Conservation (phyloP, 169 alveolate species). For the Cryptosporidium ryanae region DNA sequence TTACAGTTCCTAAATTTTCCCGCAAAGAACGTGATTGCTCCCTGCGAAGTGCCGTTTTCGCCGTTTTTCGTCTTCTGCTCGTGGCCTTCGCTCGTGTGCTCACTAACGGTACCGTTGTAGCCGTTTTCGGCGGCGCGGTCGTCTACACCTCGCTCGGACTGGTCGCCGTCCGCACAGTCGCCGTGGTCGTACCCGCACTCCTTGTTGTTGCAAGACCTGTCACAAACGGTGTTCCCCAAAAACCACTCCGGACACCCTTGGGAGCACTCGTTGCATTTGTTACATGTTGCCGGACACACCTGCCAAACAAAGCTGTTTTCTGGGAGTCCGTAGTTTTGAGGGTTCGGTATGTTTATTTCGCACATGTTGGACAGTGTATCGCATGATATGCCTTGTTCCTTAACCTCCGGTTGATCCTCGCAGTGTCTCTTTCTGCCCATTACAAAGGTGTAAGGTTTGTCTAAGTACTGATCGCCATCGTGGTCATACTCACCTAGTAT, state of each 20-base stretch:
- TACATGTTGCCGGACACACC: constrained; percentile 80
- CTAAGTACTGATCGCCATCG: too few species aligned
- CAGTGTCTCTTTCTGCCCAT: constrained; percentile 52
- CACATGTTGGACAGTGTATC: constrained; percentile 35
- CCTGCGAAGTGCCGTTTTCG: constrained; percentile 11
- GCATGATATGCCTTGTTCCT: constrained; percentile 50
- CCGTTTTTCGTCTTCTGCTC: neutral
- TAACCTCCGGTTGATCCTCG: constrained; percentile 59
- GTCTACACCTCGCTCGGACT: neutral
- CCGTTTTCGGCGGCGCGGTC: neutral
- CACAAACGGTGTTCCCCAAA: constrained; percentile 80
- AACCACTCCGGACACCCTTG: constrained; percentile 80
- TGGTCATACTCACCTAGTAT: neutral
- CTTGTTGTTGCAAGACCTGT: constrained; percentile 78
- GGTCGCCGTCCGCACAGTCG: constrained; percentile 77
- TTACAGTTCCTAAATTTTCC: constrained; percentile 58
- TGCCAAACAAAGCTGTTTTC: constrained; percentile 77
- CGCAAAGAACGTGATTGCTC: constrained; percentile 52
- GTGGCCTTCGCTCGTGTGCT: too few species aligned
- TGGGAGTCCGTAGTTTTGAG: constrained; percentile 73
- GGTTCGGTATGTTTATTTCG: constrained; percentile 44
- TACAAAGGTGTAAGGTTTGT: constrained; percentile 28
- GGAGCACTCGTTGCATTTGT: constrained; percentile 81
- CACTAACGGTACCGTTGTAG: neutral
- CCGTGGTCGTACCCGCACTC: constrained; percentile 81